Percentiles rank a stretch among this genome's conserved stretches.
Conservation (phyloP, 2,329 filamentous ascomycete species). For the Ceratocystis huliohia region DNA sequence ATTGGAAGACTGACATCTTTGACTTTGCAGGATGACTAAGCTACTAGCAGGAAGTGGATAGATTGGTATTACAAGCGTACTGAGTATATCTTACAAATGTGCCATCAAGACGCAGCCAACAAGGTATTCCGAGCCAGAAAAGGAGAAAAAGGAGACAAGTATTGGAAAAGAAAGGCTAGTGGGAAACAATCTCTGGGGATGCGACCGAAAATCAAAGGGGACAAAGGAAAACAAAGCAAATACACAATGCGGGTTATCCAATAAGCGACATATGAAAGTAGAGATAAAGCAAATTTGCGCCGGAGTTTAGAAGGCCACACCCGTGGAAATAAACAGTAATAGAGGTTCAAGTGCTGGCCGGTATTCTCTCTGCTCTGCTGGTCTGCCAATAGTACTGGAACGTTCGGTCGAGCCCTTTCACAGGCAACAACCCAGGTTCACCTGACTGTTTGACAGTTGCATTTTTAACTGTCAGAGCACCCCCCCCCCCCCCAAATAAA, state of each 20-base stretch:
- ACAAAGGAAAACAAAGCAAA: constrained; percentile 2
- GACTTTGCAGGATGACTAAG: too few relatives aligned
- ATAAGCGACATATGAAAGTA: neutral
- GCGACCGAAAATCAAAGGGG: neutral
- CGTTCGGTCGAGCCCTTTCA: neutral
- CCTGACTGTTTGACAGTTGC: neutral
- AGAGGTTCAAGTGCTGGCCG: neutral
- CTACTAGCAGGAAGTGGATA: neutral
- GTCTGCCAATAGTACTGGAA: neutral
- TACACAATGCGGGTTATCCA: neutral
- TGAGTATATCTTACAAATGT: constrained; percentile 12
- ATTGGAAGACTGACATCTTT: too few relatives aligned
- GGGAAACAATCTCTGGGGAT: constrained; percentile 7
- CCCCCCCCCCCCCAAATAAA: too few relatives aligned
- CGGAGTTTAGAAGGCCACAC: neutral
- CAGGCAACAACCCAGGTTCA: neutral
- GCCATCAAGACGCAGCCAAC: neutral
- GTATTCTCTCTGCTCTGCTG: neutral
- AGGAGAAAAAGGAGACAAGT: neutral
- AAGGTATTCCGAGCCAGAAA: neutral
- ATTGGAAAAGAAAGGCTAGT: constrained; percentile 1
- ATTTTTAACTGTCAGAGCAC: too few relatives aligned
- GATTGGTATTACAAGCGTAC: constrained; percentile 20
- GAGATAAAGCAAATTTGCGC: neutral
- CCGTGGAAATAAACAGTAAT: neutral